Evolutionary conservation across 805 yeast genomes (phyloP), one percentile per base, ranked within the genome.

Genomic region (Tetrapisispora pingtungensis): DNA sequence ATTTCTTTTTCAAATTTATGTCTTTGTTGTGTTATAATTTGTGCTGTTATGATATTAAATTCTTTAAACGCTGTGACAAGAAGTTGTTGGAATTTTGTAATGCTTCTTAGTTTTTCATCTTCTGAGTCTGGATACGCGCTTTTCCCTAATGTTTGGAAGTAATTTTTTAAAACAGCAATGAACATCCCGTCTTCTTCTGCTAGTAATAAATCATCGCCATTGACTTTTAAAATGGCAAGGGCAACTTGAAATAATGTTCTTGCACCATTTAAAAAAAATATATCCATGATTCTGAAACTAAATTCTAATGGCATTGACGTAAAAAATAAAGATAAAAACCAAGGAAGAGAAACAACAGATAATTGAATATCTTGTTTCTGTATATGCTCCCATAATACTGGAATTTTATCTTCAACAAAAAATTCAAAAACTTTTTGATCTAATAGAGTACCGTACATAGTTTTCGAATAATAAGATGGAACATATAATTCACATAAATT

Each of bases 401-500:
- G 98, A 82, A 93, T 78, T 0, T 93, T 86, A 44, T 82, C 84
- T 58, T 83, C 85, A 1, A 93, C 95, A 44, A 93, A 72, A 0
- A 86, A 76, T 64, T 93, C 98, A 60, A 93, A 85, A 1, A 93
- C 98, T 54, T 80, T 78, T 67, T 93, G 98, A 59, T 93, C 99
- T 32, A 93, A 68, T 27, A 93, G 67, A 1, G 96, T 93, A 22
- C 99, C 99, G 57, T 90, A 90, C 98, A 93, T 93, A 0, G 97
- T 90, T 56, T 80, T 86, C 3, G 97, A 89, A 58, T 93, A 93
- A 63, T 93, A 93, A 0, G 98, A 98, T 0, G 97, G 97, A 3
- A 88, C 84, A 47, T 84, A 75, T 33, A 78, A 74, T 47, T 88
- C 95, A 66, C 97, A 88, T 3, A 93, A 64, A 15, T 77, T 75